phyloP scores from a whole-genome alignment of 2,329 filamentous ascomycete species.

The Xylariaceae sp. region DNA sequence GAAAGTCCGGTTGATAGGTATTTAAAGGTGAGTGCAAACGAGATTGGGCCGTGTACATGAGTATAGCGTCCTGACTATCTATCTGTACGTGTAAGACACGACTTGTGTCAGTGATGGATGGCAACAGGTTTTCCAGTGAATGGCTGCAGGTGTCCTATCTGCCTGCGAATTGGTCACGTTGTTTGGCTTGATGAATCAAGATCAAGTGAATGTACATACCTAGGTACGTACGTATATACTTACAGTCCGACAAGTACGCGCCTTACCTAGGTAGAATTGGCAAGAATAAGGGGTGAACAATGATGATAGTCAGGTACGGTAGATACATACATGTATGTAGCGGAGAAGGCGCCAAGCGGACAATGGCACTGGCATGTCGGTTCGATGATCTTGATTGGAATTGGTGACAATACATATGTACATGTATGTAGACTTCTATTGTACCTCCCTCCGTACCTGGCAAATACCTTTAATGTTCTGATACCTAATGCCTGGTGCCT shows the following conservation, averaged over 20 bases:
- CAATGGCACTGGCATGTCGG: conserved; percentile 1
- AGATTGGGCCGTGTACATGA: conserved; percentile 2
- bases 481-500: too few species aligned
- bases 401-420: too few species aligned
- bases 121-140: neutral
- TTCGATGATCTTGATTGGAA: too few species aligned
- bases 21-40: neutral
- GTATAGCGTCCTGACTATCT: neutral
- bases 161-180: too few species aligned
- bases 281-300: neutral
- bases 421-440: too few species aligned
- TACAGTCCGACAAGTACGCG: neutral
- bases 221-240: too few species aligned
- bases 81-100: too few species aligned
- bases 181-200: conserved; percentile 1
- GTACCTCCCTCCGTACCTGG: neutral
- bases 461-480: too few species aligned
- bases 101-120: neutral
- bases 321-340: too few species aligned
- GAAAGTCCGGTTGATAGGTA: neutral
- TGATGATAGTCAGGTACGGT: neutral
- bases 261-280: conserved; percentile 14
- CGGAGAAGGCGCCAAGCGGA: neutral
- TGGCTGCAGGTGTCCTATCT: neutral
- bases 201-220: neutral